Conservation (phyloP, 2,329 filamentous ascomycete species). For the Penicillium sp. region DNA sequence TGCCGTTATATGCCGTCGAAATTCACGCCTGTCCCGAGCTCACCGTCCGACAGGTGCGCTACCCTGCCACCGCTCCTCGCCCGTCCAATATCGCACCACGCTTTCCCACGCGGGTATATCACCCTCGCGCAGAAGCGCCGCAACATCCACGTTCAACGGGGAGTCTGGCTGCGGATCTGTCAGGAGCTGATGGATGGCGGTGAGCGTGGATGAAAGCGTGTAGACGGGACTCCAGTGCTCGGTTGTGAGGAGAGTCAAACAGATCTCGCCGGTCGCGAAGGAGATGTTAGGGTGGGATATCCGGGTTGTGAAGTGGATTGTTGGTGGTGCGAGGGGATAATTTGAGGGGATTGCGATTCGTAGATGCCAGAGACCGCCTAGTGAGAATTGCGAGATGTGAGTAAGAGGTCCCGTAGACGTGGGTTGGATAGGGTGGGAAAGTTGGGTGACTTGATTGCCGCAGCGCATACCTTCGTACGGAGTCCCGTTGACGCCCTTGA, state of each 20-base stretch:
- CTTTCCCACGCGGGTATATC: conserved; percentile 52
- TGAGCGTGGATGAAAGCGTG: conserved; percentile 62
- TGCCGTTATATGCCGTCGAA: neutral
- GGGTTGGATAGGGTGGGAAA: neutral
- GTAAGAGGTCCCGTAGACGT: neutral
- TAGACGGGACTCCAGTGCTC: conserved; percentile 83
- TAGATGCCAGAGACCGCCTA: conserved; percentile 81
- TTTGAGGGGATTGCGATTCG: conserved; percentile 72
- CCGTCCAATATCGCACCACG: conserved; percentile 52
- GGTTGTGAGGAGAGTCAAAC: conserved; percentile 78
- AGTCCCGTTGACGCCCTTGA: conserved; percentile 62
- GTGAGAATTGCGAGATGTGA: conserved; percentile 5
- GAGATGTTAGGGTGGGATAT: conserved; percentile 83
- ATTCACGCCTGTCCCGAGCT: conserved; percentile 1
- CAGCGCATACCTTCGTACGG: conserved; percentile 60
- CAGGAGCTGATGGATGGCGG: conserved; percentile 53
- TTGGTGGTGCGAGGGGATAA: conserved; percentile 80
- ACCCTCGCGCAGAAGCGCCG: conserved; percentile 49
- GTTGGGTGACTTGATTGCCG: neutral
- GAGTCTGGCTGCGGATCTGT: conserved; percentile 51
- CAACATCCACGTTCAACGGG: conserved; percentile 54
- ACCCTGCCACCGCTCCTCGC: conserved; percentile 52
- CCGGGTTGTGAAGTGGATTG: conserved; percentile 78
- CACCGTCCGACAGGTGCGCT: conserved; percentile 18
- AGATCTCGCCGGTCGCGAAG: conserved; percentile 82